Base-by-base conservation (phyloP, 192 early-diverging fungal genomes). In the Hyaloraphidium curvatum region DNA sequence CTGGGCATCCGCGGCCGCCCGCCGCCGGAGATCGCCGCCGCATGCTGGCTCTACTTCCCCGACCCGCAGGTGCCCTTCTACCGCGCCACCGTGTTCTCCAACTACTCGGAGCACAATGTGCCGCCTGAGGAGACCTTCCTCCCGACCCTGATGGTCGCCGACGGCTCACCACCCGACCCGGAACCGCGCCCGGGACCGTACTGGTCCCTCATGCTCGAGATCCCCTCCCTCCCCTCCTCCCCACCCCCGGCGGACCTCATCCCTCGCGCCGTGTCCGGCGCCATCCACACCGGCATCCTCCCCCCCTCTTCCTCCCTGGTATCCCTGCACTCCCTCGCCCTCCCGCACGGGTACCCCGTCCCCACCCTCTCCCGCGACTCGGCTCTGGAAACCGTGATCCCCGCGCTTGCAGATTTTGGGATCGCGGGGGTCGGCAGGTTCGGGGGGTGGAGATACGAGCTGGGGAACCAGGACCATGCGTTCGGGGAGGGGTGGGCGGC, bases 31-130 rank as follows among this genome's bases (percentile, higher is more conserved):
- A 64, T 64, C 37, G 62, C 39, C 39, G 62, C 59, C 51, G 60
- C 59, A 31, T 64, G 62, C 51, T 64, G 62, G 62, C 51, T 64
- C n/a, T 64, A 64, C 57, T 64, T 64, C 39, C 62, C 62, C 0
- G 62, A 64, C 35, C 31, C 35, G 21, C 33, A 64, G 39, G 54
- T 39, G 17, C 53, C 53, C 7, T 64, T 64, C 55, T 64, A 64
- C 54, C 41, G 62, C 16, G 62, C 62, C 31, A 64, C 62, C n/a
- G 54, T 64, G 25, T 64, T 64, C 39, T 64, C 62, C 35, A 64
- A 64, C 58, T 64, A 64, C 54, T 58, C 62, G 25, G 53, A 52
- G n/a, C 54, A 41, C 54, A 64, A 64, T 33, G 37, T 41, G 40
- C 62, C 62, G 5, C 30, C 4, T n/a, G 37, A 27, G 30, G 35